Percentiles rank a stretch among this genome's conserved stretches.
Evolutionary conservation across 192 early-diverging fungal species (phyloP).

Genomic region (Backusella liffmaniae): DNA sequence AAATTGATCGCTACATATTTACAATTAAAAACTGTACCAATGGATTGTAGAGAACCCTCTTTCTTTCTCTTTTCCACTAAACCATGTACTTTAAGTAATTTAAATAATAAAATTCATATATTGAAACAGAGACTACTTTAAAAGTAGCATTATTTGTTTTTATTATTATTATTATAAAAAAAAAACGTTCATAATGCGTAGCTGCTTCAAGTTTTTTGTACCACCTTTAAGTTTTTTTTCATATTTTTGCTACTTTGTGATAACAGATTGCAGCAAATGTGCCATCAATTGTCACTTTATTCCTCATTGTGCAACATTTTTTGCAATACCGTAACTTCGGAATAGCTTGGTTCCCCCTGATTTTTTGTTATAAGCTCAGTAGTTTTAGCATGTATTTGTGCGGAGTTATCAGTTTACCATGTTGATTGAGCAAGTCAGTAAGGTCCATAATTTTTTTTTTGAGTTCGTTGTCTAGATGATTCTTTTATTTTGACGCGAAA

Average conservation of each 20-base stretch:
- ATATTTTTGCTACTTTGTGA: neutral
- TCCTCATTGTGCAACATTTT: neutral
- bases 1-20: neutral
- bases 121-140: neutral
- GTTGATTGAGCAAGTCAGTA: neutral
- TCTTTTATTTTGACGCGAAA: neutral
- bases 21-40: neutral
- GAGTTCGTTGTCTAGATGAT: neutral
- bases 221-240: neutral
- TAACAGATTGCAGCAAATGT: neutral
- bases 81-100: neutral
- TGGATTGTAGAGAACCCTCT: neutral
- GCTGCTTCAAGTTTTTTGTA: neutral
- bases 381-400: neutral
- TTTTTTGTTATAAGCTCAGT: neutral
- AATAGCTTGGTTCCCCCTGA: neutral
- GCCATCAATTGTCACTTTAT: neutral
- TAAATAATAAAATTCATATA: neutral
- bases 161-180: neutral
- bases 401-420: neutral
- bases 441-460: neutral
- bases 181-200: neutral
- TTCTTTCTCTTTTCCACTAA: neutral
- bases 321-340: neutral
- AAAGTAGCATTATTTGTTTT: neutral